Conservation (phyloP, 2,329 filamentous ascomycete genomes). For the Phialophora expanda region DNA sequence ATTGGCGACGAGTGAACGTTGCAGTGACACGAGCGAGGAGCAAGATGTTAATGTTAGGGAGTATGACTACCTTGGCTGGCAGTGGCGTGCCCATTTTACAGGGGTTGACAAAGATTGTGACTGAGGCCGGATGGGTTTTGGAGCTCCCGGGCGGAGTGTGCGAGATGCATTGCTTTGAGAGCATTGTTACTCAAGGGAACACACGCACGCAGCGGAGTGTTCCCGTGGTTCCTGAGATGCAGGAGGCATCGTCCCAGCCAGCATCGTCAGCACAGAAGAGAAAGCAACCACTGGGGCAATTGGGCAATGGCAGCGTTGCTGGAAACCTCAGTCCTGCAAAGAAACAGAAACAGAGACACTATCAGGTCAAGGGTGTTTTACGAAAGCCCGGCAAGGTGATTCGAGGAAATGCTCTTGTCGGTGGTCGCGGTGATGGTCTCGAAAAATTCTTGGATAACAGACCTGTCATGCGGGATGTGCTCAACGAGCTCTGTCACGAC, state of each 20-base stretch:
- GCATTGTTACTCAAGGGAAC: conserved; percentile 46
- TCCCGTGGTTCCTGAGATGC: conserved; percentile 22
- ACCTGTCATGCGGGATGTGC: conserved; percentile 74
- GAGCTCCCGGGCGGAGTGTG: conserved; percentile 70
- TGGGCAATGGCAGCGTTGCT: conserved; percentile 36
- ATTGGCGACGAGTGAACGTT: conserved; percentile 94
- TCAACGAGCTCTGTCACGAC: conserved; percentile 64
- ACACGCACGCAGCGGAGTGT: conserved; percentile 22
- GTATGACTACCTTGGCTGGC: conserved; percentile 71
- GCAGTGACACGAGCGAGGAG: conserved; percentile 91
- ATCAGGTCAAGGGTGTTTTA: conserved; percentile 15
- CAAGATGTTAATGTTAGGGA: conserved; percentile 88
- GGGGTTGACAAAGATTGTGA: conserved; percentile 77
- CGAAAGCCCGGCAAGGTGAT: conserved; percentile 64
- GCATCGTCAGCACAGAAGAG: neutral
- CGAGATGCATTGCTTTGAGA: conserved; percentile 70
- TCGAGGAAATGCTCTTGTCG: conserved; percentile 54
- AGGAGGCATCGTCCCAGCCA: neutral
- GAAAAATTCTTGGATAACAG: conserved; percentile 66
- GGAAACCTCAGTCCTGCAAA: conserved; percentile 39
- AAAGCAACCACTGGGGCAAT: conserved; percentile 6
- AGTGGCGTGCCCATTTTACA: conserved; percentile 73
- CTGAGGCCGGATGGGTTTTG: conserved; percentile 77
- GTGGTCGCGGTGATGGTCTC: conserved; percentile 38
- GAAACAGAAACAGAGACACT: conserved; percentile 49